These are phyloP conservation scores for Talaromyces sp. DNA, from an alignment of 2,329 filamentous ascomycete species.

Conservation along the genomic window DNA sequence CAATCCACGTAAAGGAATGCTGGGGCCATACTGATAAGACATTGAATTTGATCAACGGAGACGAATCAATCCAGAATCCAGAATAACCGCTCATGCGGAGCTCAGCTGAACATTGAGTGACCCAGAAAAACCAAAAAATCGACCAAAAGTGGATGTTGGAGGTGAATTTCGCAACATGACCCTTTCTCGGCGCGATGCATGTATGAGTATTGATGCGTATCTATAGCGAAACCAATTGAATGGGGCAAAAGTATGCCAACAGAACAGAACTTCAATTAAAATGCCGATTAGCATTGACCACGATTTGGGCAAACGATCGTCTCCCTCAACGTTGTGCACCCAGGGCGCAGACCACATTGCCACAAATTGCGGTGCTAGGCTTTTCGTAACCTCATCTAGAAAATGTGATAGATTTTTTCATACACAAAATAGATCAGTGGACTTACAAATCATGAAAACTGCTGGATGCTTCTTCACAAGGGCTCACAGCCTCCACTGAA, in stretches of 20 bases:
- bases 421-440: not conserved
- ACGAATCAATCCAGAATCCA: not conserved
- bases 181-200: not conserved
- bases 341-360: not conserved
- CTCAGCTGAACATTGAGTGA: no score
- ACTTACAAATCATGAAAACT: not conserved
- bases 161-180: not conserved
- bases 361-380: not conserved
- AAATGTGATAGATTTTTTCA: not conserved
- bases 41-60: not conserved
- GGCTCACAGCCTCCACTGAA: not conserved
- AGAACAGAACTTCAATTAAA: not conserved
- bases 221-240: not conserved
- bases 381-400: not conserved
- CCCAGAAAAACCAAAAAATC: no score
- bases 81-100: not conserved
- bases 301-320: no score
- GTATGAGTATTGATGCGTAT: not conserved
- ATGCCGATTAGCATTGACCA: not conserved
- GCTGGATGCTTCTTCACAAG: not conserved
- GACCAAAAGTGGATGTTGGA: not conserved
- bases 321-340: no score
- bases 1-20: not conserved
- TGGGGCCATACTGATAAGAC: not conserved
- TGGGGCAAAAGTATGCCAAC: not conserved